Percentiles rank a stretch among this genome's conserved stretches.
Evolutionary conservation across 768 basidiomycete genomes (phyloP).

Genomic region (Hygrophorus russula): DNA sequence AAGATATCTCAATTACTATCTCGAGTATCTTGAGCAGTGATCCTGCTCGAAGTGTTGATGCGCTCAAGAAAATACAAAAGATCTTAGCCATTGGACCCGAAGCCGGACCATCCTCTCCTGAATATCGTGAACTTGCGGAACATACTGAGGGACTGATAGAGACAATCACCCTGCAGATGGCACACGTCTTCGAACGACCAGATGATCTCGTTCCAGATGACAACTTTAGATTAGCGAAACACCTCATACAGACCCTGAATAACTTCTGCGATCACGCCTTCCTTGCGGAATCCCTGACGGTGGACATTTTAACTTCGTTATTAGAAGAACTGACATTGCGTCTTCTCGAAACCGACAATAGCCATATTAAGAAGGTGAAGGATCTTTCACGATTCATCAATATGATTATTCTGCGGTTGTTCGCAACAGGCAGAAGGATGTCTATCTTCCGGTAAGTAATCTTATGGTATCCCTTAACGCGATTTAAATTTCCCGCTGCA

Average conservation of each 20-base stretch:
- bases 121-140: slow-evolving; percentile 70
- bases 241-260: slow-evolving; percentile 92
- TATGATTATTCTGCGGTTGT: slow-evolving; percentile 91
- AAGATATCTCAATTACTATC: slow-evolving; percentile 71
- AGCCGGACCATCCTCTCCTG: slow-evolving; percentile 51
- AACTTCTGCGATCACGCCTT: slow-evolving; percentile 87
- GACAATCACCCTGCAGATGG: slow-evolving; percentile 85
- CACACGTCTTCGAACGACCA: slow-evolving; percentile 79
- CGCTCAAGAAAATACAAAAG: slow-evolving; percentile 86
- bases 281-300: slow-evolving; percentile 78
- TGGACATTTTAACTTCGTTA: slow-evolving; percentile 76
- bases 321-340: slow-evolving; percentile 87
- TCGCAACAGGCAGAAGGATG: slow-evolving; percentile 84
- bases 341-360: slow-evolving; percentile 90
- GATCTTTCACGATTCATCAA: slow-evolving; percentile 96
- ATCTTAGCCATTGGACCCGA: slow-evolving; percentile 72
- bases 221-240: slow-evolving; percentile 91
- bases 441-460: slow-evolving; percentile 74
- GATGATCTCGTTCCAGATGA: slow-evolving; percentile 63
- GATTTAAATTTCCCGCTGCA: slow-evolving; percentile 4
- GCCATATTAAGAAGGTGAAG: slow-evolving; percentile 70
- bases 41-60: slow-evolving; percentile 78
- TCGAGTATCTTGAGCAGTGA: slow-evolving; percentile 87
- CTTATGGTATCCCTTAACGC: slow-evolving; percentile 2
- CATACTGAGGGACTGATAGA: slow-evolving; percentile 80